A percentile compares a stretch with the other conserved stretches of the same genome.
Evolutionary conservation across 345 rosid genomes (phyloP).

Genomic region (Brassica nigra): DNA sequence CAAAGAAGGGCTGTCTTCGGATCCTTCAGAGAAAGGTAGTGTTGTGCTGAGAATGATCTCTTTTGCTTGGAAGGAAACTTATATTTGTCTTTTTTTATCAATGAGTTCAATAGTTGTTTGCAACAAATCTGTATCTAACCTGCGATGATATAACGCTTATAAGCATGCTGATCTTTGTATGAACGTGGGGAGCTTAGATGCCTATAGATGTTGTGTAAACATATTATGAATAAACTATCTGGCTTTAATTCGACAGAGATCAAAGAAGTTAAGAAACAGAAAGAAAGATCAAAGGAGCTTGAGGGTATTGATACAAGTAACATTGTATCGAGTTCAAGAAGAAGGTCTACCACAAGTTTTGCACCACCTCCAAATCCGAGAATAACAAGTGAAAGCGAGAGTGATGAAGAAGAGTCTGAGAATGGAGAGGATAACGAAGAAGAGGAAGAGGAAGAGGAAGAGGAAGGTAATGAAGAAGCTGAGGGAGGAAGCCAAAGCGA

Average conservation of each 20-base stretch:
- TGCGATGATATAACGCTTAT: background rate
- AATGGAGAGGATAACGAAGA: constrained; percentile 19
- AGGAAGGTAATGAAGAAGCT: constrained; percentile 19
- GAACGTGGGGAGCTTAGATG: background rate
- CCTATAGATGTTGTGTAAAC: background rate
- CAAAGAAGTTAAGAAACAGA: constrained; percentile 75
- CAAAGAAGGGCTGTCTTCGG: constrained; percentile 81
- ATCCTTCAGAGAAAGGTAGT: constrained; percentile 82
- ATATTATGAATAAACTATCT: constrained; percentile 4
- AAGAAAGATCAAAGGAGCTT: constrained; percentile 76
- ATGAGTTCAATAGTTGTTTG: background rate
- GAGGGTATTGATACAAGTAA: constrained; percentile 89
- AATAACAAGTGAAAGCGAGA: constrained; percentile 52
- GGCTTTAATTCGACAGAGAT: constrained; percentile 56
- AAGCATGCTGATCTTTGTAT: background rate
- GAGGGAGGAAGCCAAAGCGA: constrained; percentile 22
- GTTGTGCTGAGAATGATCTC: background rate
- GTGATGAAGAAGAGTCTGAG: constrained; percentile 48
- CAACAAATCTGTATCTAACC: background rate
- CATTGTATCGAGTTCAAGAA: constrained; percentile 77
- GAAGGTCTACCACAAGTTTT: constrained; percentile 68
- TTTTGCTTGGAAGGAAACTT: background rate
- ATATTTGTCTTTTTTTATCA: background rate
- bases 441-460: background rate
- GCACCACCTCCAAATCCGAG: constrained; percentile 73